Evolutionary conservation across 2,329 filamentous ascomycete species (phyloP), one percentile per base, ranked within the genome.

Genomic region (Dactylellina leptospora): DNA sequence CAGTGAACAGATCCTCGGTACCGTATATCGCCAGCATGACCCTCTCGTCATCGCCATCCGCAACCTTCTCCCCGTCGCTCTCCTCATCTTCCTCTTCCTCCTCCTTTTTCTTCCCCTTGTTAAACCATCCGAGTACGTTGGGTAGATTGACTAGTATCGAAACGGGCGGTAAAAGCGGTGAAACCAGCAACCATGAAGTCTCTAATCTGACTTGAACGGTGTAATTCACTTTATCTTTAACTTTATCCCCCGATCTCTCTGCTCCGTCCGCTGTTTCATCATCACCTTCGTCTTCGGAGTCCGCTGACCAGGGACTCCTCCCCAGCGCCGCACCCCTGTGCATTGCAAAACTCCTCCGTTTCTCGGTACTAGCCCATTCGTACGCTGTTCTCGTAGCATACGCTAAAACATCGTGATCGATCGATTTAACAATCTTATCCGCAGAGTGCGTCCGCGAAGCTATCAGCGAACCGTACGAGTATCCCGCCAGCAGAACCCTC

Each of bases 381-480:
- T 71, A 68, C 33, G 58, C 72, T 33, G 45, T 74, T 6, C 60
- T 56, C 16, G 71, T 60, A n/a, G 74, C 70, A 13, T 50, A 64
- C 3, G 55, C 59, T 13, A 75, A 42, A 44, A 77, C 33, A 38
- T 75, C 40, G 84, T 85, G 3, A 81, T 80, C 23, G 76, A 80
- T 16, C 81, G 83, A 11, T 83, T 78, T 50, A 80, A 77, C 3
- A 72, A 62, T 75, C 4, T 76, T 77, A 0, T 79, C 68, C 0
- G 83, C 80, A 0, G 87, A 82, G 0, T 92, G 91, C 0, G 96
- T 84, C 64, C 89, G 87, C 0, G 85, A 87, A 1, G 91, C 87
- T 38, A 97, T 86, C 77, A 96, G 85, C 3, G 92, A 91, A 44
- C 95, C 95, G 79, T 97, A 97, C 0, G 92, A 96, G 79, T 97